Evolutionary conservation across 23 red algal genomes (phyloP).

Genomic region (Cyanidiococcus yangmingshanensis): DNA sequence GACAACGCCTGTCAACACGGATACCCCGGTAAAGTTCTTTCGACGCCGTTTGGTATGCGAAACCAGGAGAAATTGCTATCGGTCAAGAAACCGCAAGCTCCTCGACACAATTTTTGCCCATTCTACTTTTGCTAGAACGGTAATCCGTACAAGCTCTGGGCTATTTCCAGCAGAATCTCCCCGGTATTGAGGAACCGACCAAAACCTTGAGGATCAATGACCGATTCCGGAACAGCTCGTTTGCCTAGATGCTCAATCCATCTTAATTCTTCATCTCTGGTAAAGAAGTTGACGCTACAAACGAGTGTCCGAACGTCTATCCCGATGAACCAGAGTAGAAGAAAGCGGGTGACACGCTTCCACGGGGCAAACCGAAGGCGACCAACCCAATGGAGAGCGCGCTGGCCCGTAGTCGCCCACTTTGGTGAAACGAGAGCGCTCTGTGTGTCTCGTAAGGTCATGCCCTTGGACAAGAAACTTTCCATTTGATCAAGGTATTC

Average conservation of each 20-base stretch:
- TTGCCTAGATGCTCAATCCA: not conserved
- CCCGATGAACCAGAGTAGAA: not conserved
- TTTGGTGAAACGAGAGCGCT: too few species aligned
- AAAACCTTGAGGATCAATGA: conserved; percentile 1
- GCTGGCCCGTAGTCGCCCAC: too few species aligned
- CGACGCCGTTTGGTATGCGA: too few species aligned
- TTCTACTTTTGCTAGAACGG: not conserved
- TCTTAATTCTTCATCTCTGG: not conserved
- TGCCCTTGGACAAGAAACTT: too few species aligned
- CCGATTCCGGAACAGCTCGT: not conserved
- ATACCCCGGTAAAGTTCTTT: too few species aligned
- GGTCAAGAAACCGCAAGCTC: not conserved
- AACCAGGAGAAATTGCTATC: too few species aligned
- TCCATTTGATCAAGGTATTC: too few species aligned
- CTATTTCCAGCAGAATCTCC: not conserved
- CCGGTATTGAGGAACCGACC: not conserved
- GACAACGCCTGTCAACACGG: too few species aligned
- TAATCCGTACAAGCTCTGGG: not conserved
- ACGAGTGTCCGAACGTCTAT: not conserved
- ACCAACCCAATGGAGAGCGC: too few species aligned
- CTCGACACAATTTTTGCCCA: not conserved
- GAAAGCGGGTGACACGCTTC: too few species aligned
- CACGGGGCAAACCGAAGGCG: too few species aligned
- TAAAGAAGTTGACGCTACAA: not conserved
- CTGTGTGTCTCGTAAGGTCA: too few species aligned